Conservation (phyloP, 371 early-diverging fungal species). For the Rhizomucor miehei region DNA sequence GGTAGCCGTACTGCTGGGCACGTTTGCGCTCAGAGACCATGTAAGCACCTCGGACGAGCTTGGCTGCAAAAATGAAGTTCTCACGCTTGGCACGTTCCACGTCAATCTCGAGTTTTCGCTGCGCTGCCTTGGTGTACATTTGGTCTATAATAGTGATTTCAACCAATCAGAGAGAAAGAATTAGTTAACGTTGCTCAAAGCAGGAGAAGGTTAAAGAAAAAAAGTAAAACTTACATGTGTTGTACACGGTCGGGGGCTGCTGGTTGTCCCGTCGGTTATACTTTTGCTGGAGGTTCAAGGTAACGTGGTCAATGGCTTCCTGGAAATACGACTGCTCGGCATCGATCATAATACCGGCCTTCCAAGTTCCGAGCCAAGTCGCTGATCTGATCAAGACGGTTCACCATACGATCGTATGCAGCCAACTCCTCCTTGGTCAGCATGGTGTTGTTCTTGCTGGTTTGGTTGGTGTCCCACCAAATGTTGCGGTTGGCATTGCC, state of each 20-base stretch:
- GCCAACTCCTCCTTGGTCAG: slow-evolving; percentile 53
- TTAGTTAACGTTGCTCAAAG: background rate
- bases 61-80: slow-evolving; percentile 79
- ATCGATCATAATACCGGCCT: slow-evolving; percentile 84
- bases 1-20: slow-evolving; percentile 63
- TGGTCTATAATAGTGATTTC: slow-evolving; percentile 65
- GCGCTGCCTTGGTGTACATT: slow-evolving; percentile 85
- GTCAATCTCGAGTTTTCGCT: slow-evolving; percentile 65
- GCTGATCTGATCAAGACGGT: slow-evolving; percentile 65
- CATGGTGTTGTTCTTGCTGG: slow-evolving; percentile 5
- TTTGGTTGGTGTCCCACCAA: slow-evolving; percentile 14
- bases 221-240: slow-evolving; percentile 60
- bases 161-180: slow-evolving; percentile 3
- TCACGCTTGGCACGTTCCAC: slow-evolving; percentile 60
- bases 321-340: slow-evolving; percentile 95
- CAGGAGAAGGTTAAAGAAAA: background rate
- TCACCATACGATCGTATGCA: slow-evolving; percentile 66
- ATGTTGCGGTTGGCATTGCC: slow-evolving; percentile 36
- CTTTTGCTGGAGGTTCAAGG: slow-evolving; percentile 60
- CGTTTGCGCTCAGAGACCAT: slow-evolving; percentile 85
- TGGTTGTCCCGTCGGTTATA: slow-evolving; percentile 59
- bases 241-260: slow-evolving; percentile 71
- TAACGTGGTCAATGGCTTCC: slow-evolving; percentile 85
- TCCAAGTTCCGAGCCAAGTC: slow-evolving; percentile 53
- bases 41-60: slow-evolving; percentile 93